Evolutionary conservation across 371 early-diverging fungal genomes (phyloP), one percentile per base, ranked within the genome.

Genomic region (Umbelopsis sp.): DNA sequence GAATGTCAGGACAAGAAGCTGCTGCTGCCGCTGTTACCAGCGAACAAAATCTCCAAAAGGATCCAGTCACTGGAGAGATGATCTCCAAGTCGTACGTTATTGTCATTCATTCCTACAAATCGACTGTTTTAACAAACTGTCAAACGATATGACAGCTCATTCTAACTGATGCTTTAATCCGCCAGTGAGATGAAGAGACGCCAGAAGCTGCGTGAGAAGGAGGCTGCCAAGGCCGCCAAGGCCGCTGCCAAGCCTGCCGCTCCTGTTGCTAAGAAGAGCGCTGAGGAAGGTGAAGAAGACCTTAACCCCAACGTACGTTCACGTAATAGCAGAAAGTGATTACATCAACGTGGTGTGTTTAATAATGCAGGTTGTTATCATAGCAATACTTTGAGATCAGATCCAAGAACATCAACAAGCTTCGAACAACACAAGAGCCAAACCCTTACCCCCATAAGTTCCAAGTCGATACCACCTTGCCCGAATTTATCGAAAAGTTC

Each of bases 361-460:
- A 41, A 41, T 7, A 12, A 41, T 12, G 7, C 41, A 41, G 41
- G 7, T 41, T 41, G 7, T 41, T 41, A 7, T 0, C 63, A 50
- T 77, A 91, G 89, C 93, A 95, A 92, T 99, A 98, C 92, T 99
- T 97, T 87, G 99, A 99, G 81, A 87, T 96, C 76, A 92, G 99
- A 72, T 91, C 91, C 75, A 92, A 92, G 85, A 85, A 87, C 25
- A 87, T 99, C 71, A 87, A 85, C 70, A 87, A 91, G 84, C 84
- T 96, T 70, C 92, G 94, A 72, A 87, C 87, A 71, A 84, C 86
- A 68, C 78, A 91, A 70, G 87, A 86, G 46, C 94, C 94, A 73
- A 89, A 87, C 73, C 97, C 98, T 57, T 99, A 98, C 76, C 99
- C 99, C 67, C 95, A 99, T 92, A 99, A 99, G 88, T 99, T 97